Evolutionary conservation across 148 eudicot species (phyloP).

Genomic region (Drosera capensis): DNA sequence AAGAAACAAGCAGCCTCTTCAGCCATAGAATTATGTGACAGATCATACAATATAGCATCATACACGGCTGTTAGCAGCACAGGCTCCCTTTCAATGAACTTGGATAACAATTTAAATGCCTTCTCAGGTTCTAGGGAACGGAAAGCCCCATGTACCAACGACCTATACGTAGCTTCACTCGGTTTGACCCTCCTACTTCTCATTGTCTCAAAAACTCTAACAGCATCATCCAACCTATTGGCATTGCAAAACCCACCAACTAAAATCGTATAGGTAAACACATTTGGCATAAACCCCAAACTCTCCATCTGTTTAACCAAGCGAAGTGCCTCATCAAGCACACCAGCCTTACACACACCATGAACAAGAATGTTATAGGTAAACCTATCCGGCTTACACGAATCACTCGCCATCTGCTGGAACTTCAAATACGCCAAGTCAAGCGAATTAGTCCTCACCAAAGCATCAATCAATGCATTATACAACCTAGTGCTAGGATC

Average conservation of each 20-base stretch:
- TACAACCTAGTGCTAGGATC: constrained; percentile 71
- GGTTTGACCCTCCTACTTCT: constrained; percentile 50
- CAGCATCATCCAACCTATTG: constrained; percentile 57
- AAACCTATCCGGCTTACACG: constrained; percentile 74
- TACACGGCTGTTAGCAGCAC: constrained; percentile 44
- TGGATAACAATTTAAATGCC: constrained; percentile 44
- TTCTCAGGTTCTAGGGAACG: constrained; percentile 30
- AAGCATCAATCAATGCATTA: constrained; percentile 89
- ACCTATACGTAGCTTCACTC: constrained; percentile 82
- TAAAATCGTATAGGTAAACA: constrained; percentile 72
- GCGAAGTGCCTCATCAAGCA: constrained; percentile 77
- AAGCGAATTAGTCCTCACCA: constrained; percentile 77
- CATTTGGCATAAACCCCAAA: constrained; percentile 55
- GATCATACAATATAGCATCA: constrained; percentile 44
- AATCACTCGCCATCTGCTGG: constrained; percentile 83
- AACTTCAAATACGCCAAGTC: constrained; percentile 88
- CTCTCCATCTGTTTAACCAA: constrained; percentile 75
- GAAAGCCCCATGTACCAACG: constrained; percentile 81
- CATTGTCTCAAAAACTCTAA: constrained; percentile 57
- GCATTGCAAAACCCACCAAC: constrained; percentile 86
- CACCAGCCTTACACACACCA: constrained; percentile 93
- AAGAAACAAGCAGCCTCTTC: constrained; percentile 47
- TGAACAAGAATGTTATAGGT: constrained; percentile 86
- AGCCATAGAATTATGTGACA: constrained; percentile 42
- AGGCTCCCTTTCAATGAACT: constrained; percentile 42